Conservation (phyloP, 441 rosid species). For the Populus hybrid region DNA sequence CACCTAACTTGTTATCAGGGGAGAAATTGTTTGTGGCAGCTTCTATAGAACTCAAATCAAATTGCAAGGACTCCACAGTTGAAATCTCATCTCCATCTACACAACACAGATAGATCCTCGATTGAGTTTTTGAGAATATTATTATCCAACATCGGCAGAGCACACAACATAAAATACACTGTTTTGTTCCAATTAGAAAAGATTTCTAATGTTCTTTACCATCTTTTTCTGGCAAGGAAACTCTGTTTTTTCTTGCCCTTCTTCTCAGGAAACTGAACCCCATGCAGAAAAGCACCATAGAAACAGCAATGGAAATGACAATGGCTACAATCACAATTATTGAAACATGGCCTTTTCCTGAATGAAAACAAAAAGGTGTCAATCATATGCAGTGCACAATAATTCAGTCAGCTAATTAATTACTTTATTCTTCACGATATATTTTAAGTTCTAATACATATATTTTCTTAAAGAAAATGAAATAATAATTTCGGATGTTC, state of each 20-base stretch:
- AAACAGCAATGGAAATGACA: background rate
- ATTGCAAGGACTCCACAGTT: constrained; percentile 37
- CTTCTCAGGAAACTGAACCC: no score
- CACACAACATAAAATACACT: no score
- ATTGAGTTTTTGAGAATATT: background rate
- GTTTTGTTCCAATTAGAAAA: no score
- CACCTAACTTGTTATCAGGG: constrained; percentile 47
- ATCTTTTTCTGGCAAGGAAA: background rate
- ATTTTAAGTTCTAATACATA: no score
- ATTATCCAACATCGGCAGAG: no score
- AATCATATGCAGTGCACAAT: no score
- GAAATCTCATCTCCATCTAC: constrained; percentile 32
- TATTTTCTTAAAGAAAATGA: no score
- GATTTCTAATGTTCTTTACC: background rate
- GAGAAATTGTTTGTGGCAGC: constrained; percentile 55
- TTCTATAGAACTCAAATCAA: constrained; percentile 40
- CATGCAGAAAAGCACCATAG: background rate
- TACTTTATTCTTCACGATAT: no score
- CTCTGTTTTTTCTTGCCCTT: background rate
- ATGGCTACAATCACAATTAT: background rate
- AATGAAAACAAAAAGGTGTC: no score
- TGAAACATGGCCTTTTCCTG: background rate
- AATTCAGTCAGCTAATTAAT: no score
- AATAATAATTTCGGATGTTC: no score
- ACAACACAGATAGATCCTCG: background rate